Conservation (phyloP, 345 rosid species). For the Dovyalis caffra region DNA sequence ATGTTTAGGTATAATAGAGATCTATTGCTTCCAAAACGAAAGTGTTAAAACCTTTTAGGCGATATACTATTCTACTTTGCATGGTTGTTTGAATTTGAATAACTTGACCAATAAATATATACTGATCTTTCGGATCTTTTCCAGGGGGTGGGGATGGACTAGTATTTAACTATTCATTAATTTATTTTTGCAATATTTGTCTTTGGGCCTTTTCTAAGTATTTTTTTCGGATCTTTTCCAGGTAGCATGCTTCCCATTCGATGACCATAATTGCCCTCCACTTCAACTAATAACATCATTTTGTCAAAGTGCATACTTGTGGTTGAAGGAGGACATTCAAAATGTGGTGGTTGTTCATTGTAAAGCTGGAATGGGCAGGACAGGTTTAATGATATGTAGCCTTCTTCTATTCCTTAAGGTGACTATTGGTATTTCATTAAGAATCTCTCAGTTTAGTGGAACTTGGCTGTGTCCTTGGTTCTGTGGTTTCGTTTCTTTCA, state of each 20-base stretch:
- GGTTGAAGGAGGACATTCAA: conserved; percentile 35
- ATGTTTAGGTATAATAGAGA: background rate
- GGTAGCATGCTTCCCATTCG: conserved; percentile 38
- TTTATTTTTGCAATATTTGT: background rate
- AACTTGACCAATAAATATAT: background rate
- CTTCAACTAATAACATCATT: conserved; percentile 26
- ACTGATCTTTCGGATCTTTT: too few relatives aligned
- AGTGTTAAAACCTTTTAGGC: background rate
- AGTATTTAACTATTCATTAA: background rate
- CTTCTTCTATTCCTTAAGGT: conserved; percentile 34
- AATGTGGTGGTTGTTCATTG: conserved; percentile 38
- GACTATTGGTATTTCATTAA: conserved; percentile 9
- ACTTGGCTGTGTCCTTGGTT: conserved; percentile 8
- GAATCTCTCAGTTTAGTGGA: background rate
- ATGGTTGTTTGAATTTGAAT: background rate
- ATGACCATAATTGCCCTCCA: conserved; percentile 36
- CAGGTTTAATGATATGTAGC: conserved; percentile 36
- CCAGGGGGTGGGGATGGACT: too few relatives aligned
- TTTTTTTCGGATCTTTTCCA: background rate
- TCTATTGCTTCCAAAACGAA: background rate
- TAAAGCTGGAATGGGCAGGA: conserved; percentile 41
- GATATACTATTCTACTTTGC: background rate
- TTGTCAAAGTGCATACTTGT: conserved; percentile 33
- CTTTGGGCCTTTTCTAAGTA: background rate
- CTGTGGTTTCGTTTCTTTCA: background rate